Evolutionary conservation across 2,329 filamentous ascomycete genomes (phyloP), one percentile per base, ranked within the genome.

Genomic region (Penicillium sp.): DNA sequence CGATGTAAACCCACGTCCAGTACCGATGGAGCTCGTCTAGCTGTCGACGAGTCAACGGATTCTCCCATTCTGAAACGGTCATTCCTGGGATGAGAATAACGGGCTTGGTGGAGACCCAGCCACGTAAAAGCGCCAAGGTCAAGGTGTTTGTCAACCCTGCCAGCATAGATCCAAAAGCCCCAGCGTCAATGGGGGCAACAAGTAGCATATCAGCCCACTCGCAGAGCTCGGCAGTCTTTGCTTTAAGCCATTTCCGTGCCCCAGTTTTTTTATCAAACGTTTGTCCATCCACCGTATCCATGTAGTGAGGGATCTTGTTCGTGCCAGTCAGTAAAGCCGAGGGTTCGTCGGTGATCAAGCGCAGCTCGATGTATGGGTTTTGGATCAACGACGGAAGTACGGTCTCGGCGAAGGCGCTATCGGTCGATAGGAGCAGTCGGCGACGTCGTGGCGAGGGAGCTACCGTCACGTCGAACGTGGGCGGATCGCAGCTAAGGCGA

Each of bases 181-280:
- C 90, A 8, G 91, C 90, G 72, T 95, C 90, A 48, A 96, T 88
- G 3, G 93, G 91, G 7, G 90, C 90, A 55, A 96, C 84, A 31
- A 96, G 86, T 57, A 96, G 81, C 63, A 96, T 77, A 73, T 96
- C 90, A 6, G 93, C 91, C 93, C 93, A 97, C 59, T 90, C 84
- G 63, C 91, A 90, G 58, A 96, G 76, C 62, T 91, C 88, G 6
- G 75, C 73, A 37, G 75, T 74, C 57, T 76, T 77, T n/a, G 70
- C 70, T 57, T 74, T 74, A 46, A 77, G 61, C 74, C 74, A 76
- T 66, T 70, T 73, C 47, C 74, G 69, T 13, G 71, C 68, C 8
- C 70, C 70, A 1, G 68, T 72, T 48, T 74, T 72, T 52, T 74
- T 75, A 53, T 75, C 73, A 14, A 73, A 73, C 2, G 73, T 73